Evolutionary conservation across 129 eudicot genomes (phyloP).

Genomic region (Oenanthe sinensis): DNA sequence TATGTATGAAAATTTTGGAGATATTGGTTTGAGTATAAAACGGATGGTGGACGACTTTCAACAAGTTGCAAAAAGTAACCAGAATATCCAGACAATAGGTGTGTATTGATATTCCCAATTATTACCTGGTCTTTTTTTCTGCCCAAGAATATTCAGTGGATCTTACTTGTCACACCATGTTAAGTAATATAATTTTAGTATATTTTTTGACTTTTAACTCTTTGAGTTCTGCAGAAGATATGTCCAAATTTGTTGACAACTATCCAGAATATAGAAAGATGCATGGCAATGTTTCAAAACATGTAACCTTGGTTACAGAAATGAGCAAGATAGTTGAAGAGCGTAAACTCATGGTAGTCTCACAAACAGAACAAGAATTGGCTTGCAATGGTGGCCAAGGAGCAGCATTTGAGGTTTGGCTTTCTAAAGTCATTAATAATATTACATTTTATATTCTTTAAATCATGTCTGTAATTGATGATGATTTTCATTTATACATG

Average conservation of each 20-base stretch:
- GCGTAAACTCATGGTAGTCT: slow-evolving; percentile 89
- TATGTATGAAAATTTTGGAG: slow-evolving; percentile 98
- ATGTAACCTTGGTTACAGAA: slow-evolving; percentile 93
- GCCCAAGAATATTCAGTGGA: background rate
- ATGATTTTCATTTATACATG: background rate
- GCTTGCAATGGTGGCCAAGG: slow-evolving; percentile 99
- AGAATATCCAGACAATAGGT: slow-evolving; percentile 94
- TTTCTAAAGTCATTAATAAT: background rate
- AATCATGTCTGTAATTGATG: background rate
- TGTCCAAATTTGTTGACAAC: slow-evolving; percentile 98
- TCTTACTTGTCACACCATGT: slow-evolving; percentile 1
- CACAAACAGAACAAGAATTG: slow-evolving; percentile 93
- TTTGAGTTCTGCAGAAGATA: slow-evolving; percentile 67
- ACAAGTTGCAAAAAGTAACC: slow-evolving; percentile 96
- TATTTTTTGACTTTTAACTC: slow-evolving; percentile 1
- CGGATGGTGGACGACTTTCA: slow-evolving; percentile 98
- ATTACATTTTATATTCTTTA: background rate
- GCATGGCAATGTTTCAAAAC: slow-evolving; percentile 98
- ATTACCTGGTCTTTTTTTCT: background rate
- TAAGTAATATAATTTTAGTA: background rate
- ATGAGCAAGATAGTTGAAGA: slow-evolving; percentile 99
- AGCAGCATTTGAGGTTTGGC: slow-evolving; percentile 87
- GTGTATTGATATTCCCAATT: slow-evolving; percentile 19
- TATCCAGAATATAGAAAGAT: slow-evolving; percentile 90
- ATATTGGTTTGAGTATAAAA: slow-evolving; percentile 95